Percentiles rank a stretch among this genome's conserved stretches.
phyloP scores from a whole-genome alignment of 305 asterid species.

The Solanum hybrid region DNA sequence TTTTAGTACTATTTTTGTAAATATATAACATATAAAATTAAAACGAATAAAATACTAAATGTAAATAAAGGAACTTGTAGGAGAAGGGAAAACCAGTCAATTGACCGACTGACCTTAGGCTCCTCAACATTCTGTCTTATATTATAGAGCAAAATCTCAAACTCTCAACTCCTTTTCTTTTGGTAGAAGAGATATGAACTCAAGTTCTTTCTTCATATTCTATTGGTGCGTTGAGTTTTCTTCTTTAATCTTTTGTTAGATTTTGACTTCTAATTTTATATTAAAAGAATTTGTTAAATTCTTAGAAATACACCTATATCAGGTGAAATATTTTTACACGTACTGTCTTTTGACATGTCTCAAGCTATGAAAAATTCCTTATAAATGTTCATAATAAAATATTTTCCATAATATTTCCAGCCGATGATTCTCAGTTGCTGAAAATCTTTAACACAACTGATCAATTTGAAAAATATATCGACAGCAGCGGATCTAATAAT shows the following conservation, averaged over 20 bases:
- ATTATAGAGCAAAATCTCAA: not conserved
- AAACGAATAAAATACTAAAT: not conserved
- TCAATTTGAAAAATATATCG: not conserved
- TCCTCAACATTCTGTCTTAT: not conserved
- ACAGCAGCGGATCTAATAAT: not conserved
- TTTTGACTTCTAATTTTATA: not conserved
- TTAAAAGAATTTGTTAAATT: too few species aligned
- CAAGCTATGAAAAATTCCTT: too few species aligned
- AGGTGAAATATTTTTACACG: not conserved
- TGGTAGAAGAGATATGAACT: not conserved
- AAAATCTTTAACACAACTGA: not conserved
- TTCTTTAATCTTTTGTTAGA: too few species aligned
- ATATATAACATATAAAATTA: too few species aligned
- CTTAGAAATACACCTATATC: too few species aligned
- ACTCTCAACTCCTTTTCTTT: not conserved
- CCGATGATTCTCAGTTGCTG: not conserved
- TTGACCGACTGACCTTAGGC: not conserved
- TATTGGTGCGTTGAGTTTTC: not conserved
- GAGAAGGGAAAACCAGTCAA: not conserved
- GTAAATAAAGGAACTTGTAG: too few species aligned
- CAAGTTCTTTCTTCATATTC: not conserved
- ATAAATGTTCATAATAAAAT: too few species aligned
- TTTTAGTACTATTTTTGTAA: too few species aligned
- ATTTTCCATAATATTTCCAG: not conserved
- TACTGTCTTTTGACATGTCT: too few species aligned